Evolutionary conservation across 2,329 filamentous ascomycete genomes (phyloP), one percentile per base, ranked within the genome.

Genomic region (Esteya vermicola): DNA sequence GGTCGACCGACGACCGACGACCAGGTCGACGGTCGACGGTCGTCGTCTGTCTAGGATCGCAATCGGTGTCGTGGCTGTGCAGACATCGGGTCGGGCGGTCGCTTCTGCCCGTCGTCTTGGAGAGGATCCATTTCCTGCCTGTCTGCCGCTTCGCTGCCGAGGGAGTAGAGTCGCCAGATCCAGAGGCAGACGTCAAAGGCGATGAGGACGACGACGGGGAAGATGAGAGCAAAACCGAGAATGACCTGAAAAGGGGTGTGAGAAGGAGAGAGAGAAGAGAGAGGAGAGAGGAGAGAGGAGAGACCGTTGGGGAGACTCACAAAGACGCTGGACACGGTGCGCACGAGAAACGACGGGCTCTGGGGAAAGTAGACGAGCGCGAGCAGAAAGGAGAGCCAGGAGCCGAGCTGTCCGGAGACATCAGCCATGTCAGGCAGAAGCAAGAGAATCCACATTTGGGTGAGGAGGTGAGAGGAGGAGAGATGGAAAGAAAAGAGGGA

Each of bases 151-250:
- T 31, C n/a, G 7, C 39, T 20, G 22, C 41, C 43, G 41, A 55
- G 44, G 28, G 50, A 52, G 42, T 51, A 51, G 9, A 64, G 57
- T 47, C 70, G 62, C 62, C 65, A 74, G 31, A 68, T 45, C 68
- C 70, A 75, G 23, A 75, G 57, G 21, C 56, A 51, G 36, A 75
- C 51, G 50, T 75, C 71, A 47, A 71, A 63, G 23, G 61, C 44
- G 42, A 75, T 58, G 23, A 73, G 53, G n/a, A 60, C 51, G 23
- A 63, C 42, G 23, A 71, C 52, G 2, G 71, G 70, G 0, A 67
- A 43, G 32, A 64, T 56, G 33, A 70, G 61, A 9, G 65, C 53
- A 1, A 70, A 52, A 27, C 67, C 64, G 19, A 70, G 54, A 4
- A 55, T 55, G 38, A 64, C 54, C 65, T 69, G 27, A 10, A 6